Conservation (phyloP, 2,329 filamentous ascomycete genomes). For the Diaporthe velutina region DNA sequence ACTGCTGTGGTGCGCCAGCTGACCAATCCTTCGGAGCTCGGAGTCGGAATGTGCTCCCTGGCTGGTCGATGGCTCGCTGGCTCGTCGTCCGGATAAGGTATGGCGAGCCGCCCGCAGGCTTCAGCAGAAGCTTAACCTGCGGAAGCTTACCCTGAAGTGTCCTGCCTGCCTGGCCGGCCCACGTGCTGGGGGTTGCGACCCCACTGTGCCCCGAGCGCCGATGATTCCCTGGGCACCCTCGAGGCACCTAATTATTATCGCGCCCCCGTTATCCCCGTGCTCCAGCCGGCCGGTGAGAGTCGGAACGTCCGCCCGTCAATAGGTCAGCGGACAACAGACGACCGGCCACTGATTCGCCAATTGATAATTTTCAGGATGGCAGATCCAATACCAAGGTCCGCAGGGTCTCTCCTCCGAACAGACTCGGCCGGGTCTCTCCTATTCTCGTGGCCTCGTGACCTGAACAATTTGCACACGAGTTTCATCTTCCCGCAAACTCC, state of each 20-base stretch:
- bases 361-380: slow-evolving; percentile 33
- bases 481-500: slow-evolving; percentile 24
- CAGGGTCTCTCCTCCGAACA: background rate
- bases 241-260: slow-evolving; percentile 15
- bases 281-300: slow-evolving; percentile 34
- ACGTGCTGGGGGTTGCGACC: background rate
- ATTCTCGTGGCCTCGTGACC: slow-evolving; percentile 33
- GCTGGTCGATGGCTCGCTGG: background rate
- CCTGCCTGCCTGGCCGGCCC: background rate
- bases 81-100: slow-evolving; percentile 10
- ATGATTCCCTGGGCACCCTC: background rate
- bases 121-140: slow-evolving; percentile 28
- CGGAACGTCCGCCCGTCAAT: slow-evolving; percentile 21
- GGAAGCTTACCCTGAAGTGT: background rate
- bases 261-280: slow-evolving; percentile 19
- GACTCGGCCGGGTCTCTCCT: slow-evolving; percentile 37
- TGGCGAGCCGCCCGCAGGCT: slow-evolving; percentile 16
- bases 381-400: background rate
- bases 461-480: slow-evolving; percentile 25
- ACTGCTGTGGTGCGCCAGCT: slow-evolving; percentile 23
- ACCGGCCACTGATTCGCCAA: slow-evolving; percentile 35
- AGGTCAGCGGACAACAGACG: slow-evolving; percentile 30
- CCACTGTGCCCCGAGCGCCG: slow-evolving; percentile 13
- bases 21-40: slow-evolving; percentile 38
- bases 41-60: slow-evolving; percentile 22